Evolutionary conservation across 176 grass and related monocot genomes (phyloP).

Genomic region (Triticum urartu): DNA sequence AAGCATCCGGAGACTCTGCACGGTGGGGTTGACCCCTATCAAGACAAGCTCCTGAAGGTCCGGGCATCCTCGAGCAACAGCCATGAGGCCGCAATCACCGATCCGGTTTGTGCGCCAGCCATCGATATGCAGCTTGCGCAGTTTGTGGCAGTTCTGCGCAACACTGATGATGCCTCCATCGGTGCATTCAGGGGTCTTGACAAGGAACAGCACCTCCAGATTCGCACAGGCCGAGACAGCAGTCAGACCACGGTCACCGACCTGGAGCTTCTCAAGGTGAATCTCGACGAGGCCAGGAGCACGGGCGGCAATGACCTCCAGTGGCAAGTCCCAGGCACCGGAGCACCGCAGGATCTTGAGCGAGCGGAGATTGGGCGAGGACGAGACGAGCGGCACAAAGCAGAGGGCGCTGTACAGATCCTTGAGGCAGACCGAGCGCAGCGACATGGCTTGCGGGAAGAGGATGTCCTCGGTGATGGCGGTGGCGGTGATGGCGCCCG

Average conservation of each 20-base stretch:
- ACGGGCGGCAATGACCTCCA: constrained; percentile 46
- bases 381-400: constrained; percentile 71
- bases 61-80: constrained; percentile 57
- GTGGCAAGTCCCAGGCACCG: constrained; percentile 75
- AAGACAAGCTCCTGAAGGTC: constrained; percentile 86
- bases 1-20: constrained; percentile 63
- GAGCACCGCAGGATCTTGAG: constrained; percentile 91
- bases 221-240: constrained; percentile 53
- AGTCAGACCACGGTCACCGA: constrained; percentile 70
- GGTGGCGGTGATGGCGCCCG: constrained; percentile 26
- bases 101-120: constrained; percentile 90
- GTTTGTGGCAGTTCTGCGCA: constrained; percentile 64
- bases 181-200: constrained; percentile 90
- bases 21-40: constrained; percentile 83
- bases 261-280: constrained; percentile 96
- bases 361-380: constrained; percentile 72
- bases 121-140: constrained; percentile 90
- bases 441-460: constrained; percentile 29
- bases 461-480: constrained; percentile 41
- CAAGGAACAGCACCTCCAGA: constrained; percentile 81
- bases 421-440: constrained; percentile 84
- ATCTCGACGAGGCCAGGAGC: constrained; percentile 61
- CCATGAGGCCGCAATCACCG: constrained; percentile 72
- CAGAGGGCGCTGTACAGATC: constrained; percentile 81
- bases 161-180: constrained; percentile 70